Conservation (phyloP, 73 alveolate genomes). For the Paramecium caudatum region DNA sequence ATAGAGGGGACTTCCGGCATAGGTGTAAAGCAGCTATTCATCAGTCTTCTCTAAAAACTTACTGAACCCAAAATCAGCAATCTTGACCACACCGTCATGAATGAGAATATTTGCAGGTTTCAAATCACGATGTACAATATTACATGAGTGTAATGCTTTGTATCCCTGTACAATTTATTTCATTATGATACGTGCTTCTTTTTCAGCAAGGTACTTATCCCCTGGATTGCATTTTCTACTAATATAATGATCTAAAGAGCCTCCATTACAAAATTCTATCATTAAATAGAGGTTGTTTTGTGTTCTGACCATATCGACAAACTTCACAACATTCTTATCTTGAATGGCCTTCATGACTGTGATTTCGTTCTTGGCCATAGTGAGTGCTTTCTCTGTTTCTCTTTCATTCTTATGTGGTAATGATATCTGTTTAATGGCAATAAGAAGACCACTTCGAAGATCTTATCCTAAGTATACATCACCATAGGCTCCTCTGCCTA, state of each 20-base stretch:
- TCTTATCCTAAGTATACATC: conserved; percentile 55
- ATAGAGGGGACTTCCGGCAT: conserved; percentile 91
- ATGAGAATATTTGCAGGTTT: conserved; percentile 79
- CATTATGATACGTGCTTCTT: conserved; percentile 66
- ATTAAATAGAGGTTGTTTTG: conserved; percentile 81
- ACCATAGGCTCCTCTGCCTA: conserved; percentile 68
- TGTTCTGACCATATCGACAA: conserved; percentile 81
- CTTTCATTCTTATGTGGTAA: neutral
- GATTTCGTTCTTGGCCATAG: conserved; percentile 76
- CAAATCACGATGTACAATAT: conserved; percentile 77
- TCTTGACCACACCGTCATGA: conserved; percentile 78
- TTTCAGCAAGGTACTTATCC: conserved; percentile 22
- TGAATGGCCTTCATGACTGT: conserved; percentile 74
- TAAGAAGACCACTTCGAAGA: neutral
- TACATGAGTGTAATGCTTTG: conserved; percentile 14
- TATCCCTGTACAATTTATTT: conserved; percentile 67
- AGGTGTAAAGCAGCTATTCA: conserved; percentile 74
- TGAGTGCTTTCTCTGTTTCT: conserved; percentile 16
- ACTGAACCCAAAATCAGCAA: conserved; percentile 79
- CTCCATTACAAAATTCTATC: conserved; percentile 63
- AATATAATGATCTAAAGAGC: conserved; percentile 27
- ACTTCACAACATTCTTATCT: conserved; percentile 82
- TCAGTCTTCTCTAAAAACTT: conserved; percentile 43
- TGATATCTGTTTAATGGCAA: conserved; percentile 40
- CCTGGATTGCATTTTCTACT: neutral